Percentiles rank a stretch among this genome's conserved stretches.
These are phyloP conservation scores for Sungouiozyma ichnusensis DNA, from an alignment of 805 yeast species.

Conservation along the genomic window DNA sequence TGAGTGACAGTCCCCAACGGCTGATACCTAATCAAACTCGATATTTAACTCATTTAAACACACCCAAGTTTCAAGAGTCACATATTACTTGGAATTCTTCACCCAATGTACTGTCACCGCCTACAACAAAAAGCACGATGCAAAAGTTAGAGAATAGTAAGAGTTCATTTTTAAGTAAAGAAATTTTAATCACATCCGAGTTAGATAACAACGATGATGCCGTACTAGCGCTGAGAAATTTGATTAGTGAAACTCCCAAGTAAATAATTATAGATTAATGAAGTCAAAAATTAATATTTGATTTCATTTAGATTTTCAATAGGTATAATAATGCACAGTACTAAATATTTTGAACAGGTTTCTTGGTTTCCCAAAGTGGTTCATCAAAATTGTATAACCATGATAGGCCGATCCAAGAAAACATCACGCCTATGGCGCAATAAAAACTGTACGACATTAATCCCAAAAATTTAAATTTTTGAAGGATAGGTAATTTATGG, in stretches of 20 bases:
- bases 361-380: slow-evolving; percentile 39
- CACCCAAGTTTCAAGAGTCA: background rate
- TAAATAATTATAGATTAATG: background rate
- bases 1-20: background rate
- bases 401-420: slow-evolving; percentile 80
- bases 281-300: background rate
- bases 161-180: background rate
- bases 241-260: slow-evolving; percentile 12
- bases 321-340: too few species aligned
- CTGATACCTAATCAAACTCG: slow-evolving; percentile 1
- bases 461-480: slow-evolving; percentile 59
- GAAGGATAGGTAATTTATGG: slow-evolving; percentile 40
- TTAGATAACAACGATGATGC: slow-evolving; percentile 20
- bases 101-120: background rate
- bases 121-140: background rate
- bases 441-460: slow-evolving; percentile 79
- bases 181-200: background rate
- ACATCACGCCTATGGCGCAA: slow-evolving; percentile 73
- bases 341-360: background rate
- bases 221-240: slow-evolving; percentile 20
- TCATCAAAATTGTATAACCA: slow-evolving; percentile 87
- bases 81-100: background rate
- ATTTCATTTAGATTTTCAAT: background rate
- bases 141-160: background rate
- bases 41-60: background rate